Evolutionary conservation across 768 basidiomycete species (phyloP), one percentile per base, ranked within the genome.

Genomic region (Amanita thiersii): DNA sequence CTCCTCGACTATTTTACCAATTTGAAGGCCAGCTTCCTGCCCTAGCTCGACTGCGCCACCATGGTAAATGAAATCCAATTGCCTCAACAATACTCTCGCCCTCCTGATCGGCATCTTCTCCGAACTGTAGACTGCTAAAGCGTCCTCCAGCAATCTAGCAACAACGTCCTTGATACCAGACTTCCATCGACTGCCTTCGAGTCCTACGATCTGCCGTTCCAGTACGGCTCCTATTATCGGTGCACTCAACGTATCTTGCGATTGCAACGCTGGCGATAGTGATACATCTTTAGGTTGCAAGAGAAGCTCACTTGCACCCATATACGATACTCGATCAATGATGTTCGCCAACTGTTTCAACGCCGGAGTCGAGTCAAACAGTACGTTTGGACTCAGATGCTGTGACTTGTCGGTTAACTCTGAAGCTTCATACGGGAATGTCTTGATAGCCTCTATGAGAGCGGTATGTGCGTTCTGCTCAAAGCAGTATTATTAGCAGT

Each of bases 221-320:
- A 88, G 57, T 17, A 89, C 52, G 1, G 66, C 65, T 1, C 82
- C 84, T 4, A 62, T 44, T 29, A 80, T 55, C 21, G 50, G 50
- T 15, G 58, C 24, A 30, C 61, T 59, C 15, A 48, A 43, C 14
- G 18, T 45, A 38, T 30, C 43, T 5, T 39, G 29, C 36, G 40
- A 45, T 33, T 20, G 4, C 3, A 49, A 37, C 7, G 50, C 11
- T 10, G 31, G 42, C 4, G 43, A 50, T 3, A 85, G 54, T 0
- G 81, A 78, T 4, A 84, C 64, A 9, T 68, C 61, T 4, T 59
- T 54, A 0, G 77, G 60, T 5, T 63, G 49, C 35, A 82, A 61
- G 20, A 84, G 62, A 3, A 89, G 70, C 20, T 89, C 86, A 54
- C 73, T 82, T 2, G 73, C 61, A 9, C 74, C 81, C 17, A 83